phyloP scores from a whole-genome alignment of 1,284 basidiomycete genomes.

The Ganoderma meredithae region DNA sequence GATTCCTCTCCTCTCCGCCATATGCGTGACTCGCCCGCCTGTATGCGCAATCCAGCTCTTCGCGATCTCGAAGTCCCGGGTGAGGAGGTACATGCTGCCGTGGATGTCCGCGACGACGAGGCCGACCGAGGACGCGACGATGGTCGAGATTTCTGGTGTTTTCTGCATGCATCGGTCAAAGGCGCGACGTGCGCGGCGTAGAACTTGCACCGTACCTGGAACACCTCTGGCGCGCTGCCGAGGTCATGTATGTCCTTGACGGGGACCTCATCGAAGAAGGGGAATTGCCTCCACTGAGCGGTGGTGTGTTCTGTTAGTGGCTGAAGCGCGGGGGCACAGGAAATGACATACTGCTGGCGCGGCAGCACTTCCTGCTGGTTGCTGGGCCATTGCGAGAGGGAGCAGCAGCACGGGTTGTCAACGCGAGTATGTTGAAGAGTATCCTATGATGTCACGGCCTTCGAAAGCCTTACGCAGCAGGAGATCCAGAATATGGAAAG shows the following conservation, averaged over 20 bases:
- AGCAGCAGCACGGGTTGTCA: not conserved
- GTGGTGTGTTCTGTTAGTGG: not conserved
- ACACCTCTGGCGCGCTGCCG: slow-evolving; percentile 74
- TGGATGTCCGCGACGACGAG: slow-evolving; percentile 84
- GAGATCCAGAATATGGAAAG: not conserved
- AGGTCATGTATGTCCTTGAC: slow-evolving; percentile 86
- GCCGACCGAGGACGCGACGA: slow-evolving; percentile 66
- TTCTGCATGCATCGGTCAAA: slow-evolving; percentile 49
- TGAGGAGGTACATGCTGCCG: slow-evolving; percentile 80
- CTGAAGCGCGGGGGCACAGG: not conserved
- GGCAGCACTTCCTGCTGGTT: slow-evolving; percentile 39
- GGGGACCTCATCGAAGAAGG: slow-evolving; percentile 78
- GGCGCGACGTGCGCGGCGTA: slow-evolving; percentile 6
- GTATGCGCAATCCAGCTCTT: slow-evolving; percentile 82
- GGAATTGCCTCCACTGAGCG: slow-evolving; percentile 84
- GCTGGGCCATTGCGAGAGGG: slow-evolving; percentile 24
- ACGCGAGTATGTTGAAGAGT: not conserved
- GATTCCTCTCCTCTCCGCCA: slow-evolving; percentile 80
- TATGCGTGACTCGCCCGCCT: slow-evolving; percentile 82
- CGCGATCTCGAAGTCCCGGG: slow-evolving; percentile 77
- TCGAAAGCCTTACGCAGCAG: not conserved
- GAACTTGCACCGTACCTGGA: slow-evolving; percentile 60
- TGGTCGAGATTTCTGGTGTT: slow-evolving; percentile 75
- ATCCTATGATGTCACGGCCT: not conserved
- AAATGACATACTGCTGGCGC: slow-evolving; percentile 46